Conservation (phyloP, 116 monocot species). For the Iris pallida region DNA sequence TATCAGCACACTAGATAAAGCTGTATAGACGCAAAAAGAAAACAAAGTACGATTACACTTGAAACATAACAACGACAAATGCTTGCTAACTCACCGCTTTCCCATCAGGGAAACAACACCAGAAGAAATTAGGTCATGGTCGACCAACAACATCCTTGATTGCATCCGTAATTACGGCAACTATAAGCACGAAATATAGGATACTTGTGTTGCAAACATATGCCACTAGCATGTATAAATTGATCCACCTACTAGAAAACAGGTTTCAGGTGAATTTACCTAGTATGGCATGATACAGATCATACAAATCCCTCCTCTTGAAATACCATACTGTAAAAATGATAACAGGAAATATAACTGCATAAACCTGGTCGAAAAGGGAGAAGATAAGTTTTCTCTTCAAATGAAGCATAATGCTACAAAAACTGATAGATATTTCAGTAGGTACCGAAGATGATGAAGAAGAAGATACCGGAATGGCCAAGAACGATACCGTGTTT, state of each 20-base stretch:
- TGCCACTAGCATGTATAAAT: not conserved
- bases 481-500: conserved; percentile 29
- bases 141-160: conserved; percentile 20
- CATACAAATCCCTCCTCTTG: conserved; percentile 14
- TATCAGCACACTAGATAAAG: too few relatives aligned
- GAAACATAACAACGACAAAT: too few relatives aligned
- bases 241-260: not conserved
- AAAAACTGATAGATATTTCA: too few relatives aligned
- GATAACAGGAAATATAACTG: not conserved
- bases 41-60: too few relatives aligned
- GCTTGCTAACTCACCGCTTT: not conserved
- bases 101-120: conserved; percentile 23
- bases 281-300: conserved; percentile 17
- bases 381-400: too few relatives aligned
- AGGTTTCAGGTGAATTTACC: conserved; percentile 1
- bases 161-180: conserved; percentile 11
- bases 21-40: not conserved
- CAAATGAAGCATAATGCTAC: too few relatives aligned
- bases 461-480: conserved; percentile 18
- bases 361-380: not conserved
- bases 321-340: conserved; percentile 17
- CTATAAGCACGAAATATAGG: conserved; percentile 15
- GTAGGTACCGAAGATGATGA: too few relatives aligned
- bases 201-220: not conserved
- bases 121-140: conserved; percentile 16